Base-by-base conservation (phyloP, 2,329 filamentous ascomycete genomes). In the Pestalotiopsis sp. region DNA sequence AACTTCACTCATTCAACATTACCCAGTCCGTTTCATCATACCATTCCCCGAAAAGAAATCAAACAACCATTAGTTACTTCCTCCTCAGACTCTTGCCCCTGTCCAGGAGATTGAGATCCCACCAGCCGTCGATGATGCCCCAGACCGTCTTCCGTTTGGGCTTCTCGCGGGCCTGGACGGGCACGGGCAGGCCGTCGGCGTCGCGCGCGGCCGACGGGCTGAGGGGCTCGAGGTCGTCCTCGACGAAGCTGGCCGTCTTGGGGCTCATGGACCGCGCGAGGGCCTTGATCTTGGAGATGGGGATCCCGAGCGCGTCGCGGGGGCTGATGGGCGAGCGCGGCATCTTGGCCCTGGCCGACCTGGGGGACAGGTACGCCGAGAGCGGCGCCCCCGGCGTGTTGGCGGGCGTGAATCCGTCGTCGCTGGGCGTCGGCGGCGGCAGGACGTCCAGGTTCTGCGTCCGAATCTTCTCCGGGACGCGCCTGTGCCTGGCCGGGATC, bases 121-220 rank as follows among this genome's bases (percentile, higher is more conserved):
- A 88, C 85, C 85, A 88, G 4, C 85, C 86, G 57, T 87, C 85
- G 36, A 87, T 79, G 23, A 82, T 77, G 52, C 83, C 79, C 70
- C 86, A 77, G 25, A 88, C 76, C 1, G 85, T 87, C 78, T 78
- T 85, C 7, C 84, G 80, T 72, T 79, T 81, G 38, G 80, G 79
- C 66, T 77, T 80, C 23, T 66, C 69, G 49, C 71, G 73, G 3
- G 57, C 20, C 14, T 58, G 69, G 14, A 49, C 23, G 38, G 69
- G 69, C 49, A 41, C 27, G 2, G 66, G 59, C 7, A 61, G 63
- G 9, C 61, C 49, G 9, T 38, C 41, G 20, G 66, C 64, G 38
- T 72, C 69, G 45, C 68, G 31, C 1, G 68, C 71, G 1, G 31
- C 64, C 4, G 68, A 65, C 11, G 74, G 74, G 64, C 73, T 77